Evolutionary conservation across 305 asterid genomes (phyloP).

Genomic region (Fraxinus floribunda): DNA sequence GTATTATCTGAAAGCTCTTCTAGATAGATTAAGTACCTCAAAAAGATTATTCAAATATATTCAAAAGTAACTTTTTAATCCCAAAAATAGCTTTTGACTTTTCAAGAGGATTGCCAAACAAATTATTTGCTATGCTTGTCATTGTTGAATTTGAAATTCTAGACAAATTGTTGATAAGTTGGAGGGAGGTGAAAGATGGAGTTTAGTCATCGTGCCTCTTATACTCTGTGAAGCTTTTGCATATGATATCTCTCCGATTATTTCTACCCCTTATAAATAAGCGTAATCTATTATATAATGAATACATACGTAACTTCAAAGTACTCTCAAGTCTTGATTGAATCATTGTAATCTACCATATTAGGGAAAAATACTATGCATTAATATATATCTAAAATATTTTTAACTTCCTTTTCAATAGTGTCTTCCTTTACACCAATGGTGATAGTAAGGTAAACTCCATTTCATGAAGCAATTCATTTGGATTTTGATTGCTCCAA

Average conservation of each 20-base stretch:
- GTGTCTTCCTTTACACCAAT: background rate
- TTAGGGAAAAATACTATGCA: background rate
- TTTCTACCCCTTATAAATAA: background rate
- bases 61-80: no score
- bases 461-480: background rate
- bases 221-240: background rate
- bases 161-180: background rate
- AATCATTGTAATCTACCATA: background rate
- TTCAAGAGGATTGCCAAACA: background rate
- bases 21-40: no score
- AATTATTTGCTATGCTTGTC: background rate
- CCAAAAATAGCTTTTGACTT: background rate
- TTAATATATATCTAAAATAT: background rate
- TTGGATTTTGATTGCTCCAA: background rate
- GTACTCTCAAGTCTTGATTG: background rate
- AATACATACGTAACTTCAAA: background rate
- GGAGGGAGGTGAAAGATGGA: background rate
- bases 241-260: background rate
- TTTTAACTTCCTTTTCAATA: background rate
- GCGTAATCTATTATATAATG: background rate
- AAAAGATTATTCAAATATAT: no score
- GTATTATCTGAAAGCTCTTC: no score
- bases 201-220: background rate
- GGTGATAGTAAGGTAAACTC: background rate
- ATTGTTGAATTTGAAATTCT: background rate